Evolutionary conservation across 768 basidiomycete genomes (phyloP), one percentile per base, ranked within the genome.

Genomic region (Kwoniella sp.): DNA sequence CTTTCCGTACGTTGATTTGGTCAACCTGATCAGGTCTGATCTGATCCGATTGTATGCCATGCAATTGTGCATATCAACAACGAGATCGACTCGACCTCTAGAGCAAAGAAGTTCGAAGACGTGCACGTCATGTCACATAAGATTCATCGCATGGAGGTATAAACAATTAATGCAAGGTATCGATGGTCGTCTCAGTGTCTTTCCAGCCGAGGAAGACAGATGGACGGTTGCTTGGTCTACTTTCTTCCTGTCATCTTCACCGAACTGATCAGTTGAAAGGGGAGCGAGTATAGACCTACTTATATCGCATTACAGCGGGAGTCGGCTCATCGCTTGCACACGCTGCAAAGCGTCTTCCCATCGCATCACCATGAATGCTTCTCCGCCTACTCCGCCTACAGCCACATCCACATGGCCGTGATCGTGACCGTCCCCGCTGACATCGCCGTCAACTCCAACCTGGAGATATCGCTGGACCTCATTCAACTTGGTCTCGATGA

Each of bases 281-380:
- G n/a, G n/a, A n/a, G n/a, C n/a, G n/a, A n/a, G n/a, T n/a, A n/a
- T n/a, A n/a, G n/a, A n/a, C n/a, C n/a, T n/a, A n/a, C n/a, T n/a
- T n/a, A n/a, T n/a, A n/a, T n/a, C n/a, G n/a, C n/a, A n/a, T 34
- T 34, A 34, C 7, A 34, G 34, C 34, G 34, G 34, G 13, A 34
- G 34, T 34, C 13, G 34, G 34, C 13, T 13, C 13, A 34, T 5
- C 13, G 34, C 1, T 50, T 41, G 52, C 4, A 55, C 57, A 22
- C 64, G 15, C n/a, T 58, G 29, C 34, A 67, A 41, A 20, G 61
- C 41, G 31, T 68, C 67, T 52, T 64, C 67, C 50, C 63, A 68
- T 38, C 63, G 41, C 41, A 54, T 62, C 8, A 68, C 13, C 17
- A 59, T 17, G 50, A 68, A 68, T 1, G 22, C 37, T 45, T 45